Evolutionary conservation across 768 basidiomycete genomes (phyloP), one percentile per base, ranked within the genome.

Genomic region (Saitozyma podzolica): DNA sequence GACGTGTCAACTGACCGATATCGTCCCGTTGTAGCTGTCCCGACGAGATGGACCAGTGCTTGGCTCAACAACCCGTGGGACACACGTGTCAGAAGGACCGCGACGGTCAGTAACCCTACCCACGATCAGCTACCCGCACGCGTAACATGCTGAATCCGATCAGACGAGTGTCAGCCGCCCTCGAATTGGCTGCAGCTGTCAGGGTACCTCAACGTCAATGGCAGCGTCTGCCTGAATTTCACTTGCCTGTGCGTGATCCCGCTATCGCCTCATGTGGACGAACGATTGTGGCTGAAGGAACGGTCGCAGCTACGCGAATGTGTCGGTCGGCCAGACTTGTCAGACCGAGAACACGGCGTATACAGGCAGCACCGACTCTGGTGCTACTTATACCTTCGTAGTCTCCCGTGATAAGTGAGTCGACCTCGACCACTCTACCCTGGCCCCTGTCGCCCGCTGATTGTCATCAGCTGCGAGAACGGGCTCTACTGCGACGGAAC

Each of bases 41-140:
- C 0, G 91, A 93, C 70, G 92, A 92, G 80, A 86, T 85, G 62
- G 86, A 87, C 66, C 81, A 77, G 8, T 94, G 91, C 80, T 84
- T 87, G 72, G 65, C 79, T 6, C 68, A 87, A 41, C 81, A 89
- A 14, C 59, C 84, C 0, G 86, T 90, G 3, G 87, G 83, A 37
- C 87, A 85, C 64, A 74, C 83, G 39, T 93, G 91, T 80, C 91
- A 93, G 78, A 84, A 93, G 62, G 89, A 92, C 74, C 86, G 91
- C 57, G 91, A 93, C 78, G 90, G 91, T 89, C 40, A 48, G 47
- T 56, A 57, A 52, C 20, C 40, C 58, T 54, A 43, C 1, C 20
- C 11, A 54, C 50, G 41, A 39, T 42, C 64, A 7, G 37, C 11
- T 58, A 17, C 43, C n/a, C n/a, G n/a, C n/a, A n/a, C 51, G 17